Base-by-base conservation (phyloP, 2,329 filamentous ascomycete genomes). In the Penicillium sp. region DNA sequence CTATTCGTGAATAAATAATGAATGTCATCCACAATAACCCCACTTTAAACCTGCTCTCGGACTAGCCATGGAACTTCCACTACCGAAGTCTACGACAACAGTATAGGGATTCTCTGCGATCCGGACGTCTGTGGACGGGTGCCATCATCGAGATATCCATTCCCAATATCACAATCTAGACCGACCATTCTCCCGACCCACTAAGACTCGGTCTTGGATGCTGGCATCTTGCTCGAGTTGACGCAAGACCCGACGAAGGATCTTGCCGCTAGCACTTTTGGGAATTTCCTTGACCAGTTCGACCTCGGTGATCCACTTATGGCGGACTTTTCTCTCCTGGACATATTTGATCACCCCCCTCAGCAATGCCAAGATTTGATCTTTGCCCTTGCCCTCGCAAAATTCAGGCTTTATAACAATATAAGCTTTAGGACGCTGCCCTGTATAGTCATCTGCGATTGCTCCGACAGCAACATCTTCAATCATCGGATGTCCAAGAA, bases 201-300 rank as follows among this genome's bases (percentile, higher is more conserved):
- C 24, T 1, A 45, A 16, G 1, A 44, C 2, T 31, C 64, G 45
- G 24, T 58, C 55, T 10, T 51, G 35, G 1, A 2, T 7, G 11
- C 5, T 46, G 16, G 39, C 22, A 1, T 51, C 53, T 19, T 52
- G 57, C 39, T 65, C 63, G 13, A 50, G 35, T 13, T 84, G 78
- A 59, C 78, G 81, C 65, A 88, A 70, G 50, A 90, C 65, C 22
- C 88, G 78, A 48, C 88, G 79, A 68, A 91, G 72, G 54, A 91
- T 90, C 82, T 91, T 91, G 10, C 89, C 89, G 65, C 84, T 88
- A 0, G 87, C 82, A 68, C 85, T 89, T 80, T 91, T 91, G 13
- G 89, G 89, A 24, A 92, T 84, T 49, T 79, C 79, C 10, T 71
- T 58, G 11, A 74, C 58, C 48, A 76, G 70, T 50, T 75, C 73